Evolutionary conservation across 192 early-diverging fungal species (phyloP).

Genomic region (Coemansia sp.): DNA sequence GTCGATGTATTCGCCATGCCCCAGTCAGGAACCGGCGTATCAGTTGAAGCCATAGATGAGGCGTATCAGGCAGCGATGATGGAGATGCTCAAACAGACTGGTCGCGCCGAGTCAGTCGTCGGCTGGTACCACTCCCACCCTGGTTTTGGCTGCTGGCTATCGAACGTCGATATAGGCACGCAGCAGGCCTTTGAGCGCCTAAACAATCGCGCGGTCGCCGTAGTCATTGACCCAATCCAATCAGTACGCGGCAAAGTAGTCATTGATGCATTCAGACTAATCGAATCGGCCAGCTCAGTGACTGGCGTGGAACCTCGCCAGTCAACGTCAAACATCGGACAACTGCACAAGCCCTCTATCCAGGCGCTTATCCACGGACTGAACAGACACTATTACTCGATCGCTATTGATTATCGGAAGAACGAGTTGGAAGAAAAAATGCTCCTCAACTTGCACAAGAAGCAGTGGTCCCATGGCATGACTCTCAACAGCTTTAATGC

Average conservation of each 20-base stretch:
- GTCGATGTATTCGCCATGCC: constrained; percentile 99
- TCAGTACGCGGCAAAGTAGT: constrained; percentile 99
- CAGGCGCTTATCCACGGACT: constrained; percentile 98
- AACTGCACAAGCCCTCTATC: constrained; percentile 96
- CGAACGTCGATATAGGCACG: constrained; percentile 98
- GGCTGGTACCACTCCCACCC: constrained; percentile 99
- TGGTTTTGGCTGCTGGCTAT: constrained; percentile 99
- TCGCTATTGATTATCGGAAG: constrained; percentile 99
- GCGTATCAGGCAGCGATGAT: constrained; percentile 99
- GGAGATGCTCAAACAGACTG: constrained; percentile 99
- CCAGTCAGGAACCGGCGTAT: constrained; percentile 98
- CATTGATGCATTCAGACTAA: constrained; percentile 98
- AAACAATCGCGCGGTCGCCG: constrained; percentile 93
- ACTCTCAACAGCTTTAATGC: constrained; percentile 79
- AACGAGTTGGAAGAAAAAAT: constrained; percentile 99
- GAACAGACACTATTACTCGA: constrained; percentile 99
- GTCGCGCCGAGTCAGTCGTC: constrained; percentile 97
- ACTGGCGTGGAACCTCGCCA: constrained; percentile 93
- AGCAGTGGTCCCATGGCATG: constrained; percentile 98
- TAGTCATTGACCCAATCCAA: constrained; percentile 99
- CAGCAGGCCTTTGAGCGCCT: constrained; percentile 98
- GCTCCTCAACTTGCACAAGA: constrained; percentile 98
- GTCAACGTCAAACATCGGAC: constrained; percentile 98
- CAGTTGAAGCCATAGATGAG: constrained; percentile 98
- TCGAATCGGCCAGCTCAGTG: constrained; percentile 85